Percentiles rank a stretch among this genome's conserved stretches.
Evolutionary conservation across 495 filamentous ascomycete species (phyloP).

Genomic region (Stereocaulon alpinum): DNA sequence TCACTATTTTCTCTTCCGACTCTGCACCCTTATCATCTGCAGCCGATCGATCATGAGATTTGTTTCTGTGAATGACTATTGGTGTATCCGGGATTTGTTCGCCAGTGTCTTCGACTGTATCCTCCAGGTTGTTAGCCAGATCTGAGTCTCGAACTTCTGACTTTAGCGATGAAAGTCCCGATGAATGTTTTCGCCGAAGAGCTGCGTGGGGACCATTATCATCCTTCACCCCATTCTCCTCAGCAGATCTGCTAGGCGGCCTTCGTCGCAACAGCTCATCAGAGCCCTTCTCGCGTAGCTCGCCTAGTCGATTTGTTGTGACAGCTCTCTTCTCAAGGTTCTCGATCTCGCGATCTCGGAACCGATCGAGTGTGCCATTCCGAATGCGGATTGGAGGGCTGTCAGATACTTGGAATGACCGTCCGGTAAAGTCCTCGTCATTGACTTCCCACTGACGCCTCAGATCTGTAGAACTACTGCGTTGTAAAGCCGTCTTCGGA

Average conservation of each 20-base stretch:
- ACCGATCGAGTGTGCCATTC: conserved; percentile 41
- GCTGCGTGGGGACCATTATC: conserved; percentile 8
- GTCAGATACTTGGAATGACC: conserved; percentile 48
- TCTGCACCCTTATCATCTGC: conserved; percentile 4
- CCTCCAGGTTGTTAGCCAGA: conserved; percentile 29
- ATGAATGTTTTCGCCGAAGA: not conserved
- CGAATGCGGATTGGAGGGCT: conserved; percentile 45
- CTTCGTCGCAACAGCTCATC: conserved; percentile 27
- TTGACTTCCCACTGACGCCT: conserved; percentile 46
- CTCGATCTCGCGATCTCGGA: conserved; percentile 49
- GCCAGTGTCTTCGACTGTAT: conserved; percentile 28
- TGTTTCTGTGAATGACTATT: conserved; percentile 38
- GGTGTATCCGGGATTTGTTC: conserved; percentile 43
- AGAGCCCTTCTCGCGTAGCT: conserved; percentile 45
- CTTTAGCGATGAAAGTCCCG: conserved; percentile 4
- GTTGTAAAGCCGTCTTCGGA: conserved; percentile 28
- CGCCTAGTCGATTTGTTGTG: conserved; percentile 46
- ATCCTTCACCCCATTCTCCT: conserved; percentile 10
- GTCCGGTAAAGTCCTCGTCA: conserved; percentile 51
- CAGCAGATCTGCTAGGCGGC: conserved; percentile 19
- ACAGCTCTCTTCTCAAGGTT: conserved; percentile 47
- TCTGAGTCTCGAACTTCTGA: conserved; percentile 14
- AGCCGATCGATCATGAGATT: conserved; percentile 15
- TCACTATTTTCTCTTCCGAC: conserved; percentile 21
- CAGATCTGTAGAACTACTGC: conserved; percentile 36